These are phyloP conservation scores for Bipolaris victoriae DNA, from an alignment of 2,329 filamentous ascomycete species.

Conservation along the genomic window DNA sequence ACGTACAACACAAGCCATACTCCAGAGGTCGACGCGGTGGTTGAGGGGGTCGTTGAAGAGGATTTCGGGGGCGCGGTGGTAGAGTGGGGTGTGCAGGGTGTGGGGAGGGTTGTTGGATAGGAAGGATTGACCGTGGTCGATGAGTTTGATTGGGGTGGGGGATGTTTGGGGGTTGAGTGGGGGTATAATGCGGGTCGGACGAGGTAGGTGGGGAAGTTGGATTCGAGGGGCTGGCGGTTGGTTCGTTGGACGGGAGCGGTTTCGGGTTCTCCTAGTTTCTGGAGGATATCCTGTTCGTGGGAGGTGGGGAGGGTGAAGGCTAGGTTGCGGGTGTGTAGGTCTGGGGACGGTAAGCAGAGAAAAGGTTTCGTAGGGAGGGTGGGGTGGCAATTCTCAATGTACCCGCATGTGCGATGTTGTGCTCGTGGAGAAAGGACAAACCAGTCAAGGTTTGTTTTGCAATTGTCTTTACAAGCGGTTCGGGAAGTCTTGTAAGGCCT, in stretches of 20 bases:
- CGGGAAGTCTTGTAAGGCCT: slow-evolving; percentile 45
- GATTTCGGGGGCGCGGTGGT: slow-evolving; percentile 48
- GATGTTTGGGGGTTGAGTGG: no score
- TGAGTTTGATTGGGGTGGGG: slow-evolving; percentile 19
- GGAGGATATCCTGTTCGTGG: no score
- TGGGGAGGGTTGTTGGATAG: slow-evolving; percentile 23
- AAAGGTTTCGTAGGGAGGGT: no score
- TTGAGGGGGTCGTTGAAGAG: slow-evolving; percentile 48
- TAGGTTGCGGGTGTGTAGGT: no score
- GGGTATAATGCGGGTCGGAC: no score
- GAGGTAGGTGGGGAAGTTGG: no score
- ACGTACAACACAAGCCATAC: slow-evolving; percentile 38
- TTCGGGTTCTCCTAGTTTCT: no score
- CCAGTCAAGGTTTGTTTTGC: slow-evolving; percentile 26
- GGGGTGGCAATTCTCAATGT: not conserved
- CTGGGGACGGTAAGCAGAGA: no score
- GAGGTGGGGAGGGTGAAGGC: no score
- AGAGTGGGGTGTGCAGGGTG: slow-evolving; percentile 45
- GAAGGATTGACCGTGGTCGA: slow-evolving; percentile 52
- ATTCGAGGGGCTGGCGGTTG: no score
- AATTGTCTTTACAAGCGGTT: slow-evolving; percentile 47
- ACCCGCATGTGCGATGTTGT: slow-evolving; percentile 38
- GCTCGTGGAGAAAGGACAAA: slow-evolving; percentile 28
- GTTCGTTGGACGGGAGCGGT: no score
- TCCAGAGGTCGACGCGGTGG: slow-evolving; percentile 50